phyloP scores from a whole-genome alignment of 306 rosid genomes.

The Sphenostylis stenocarpa region DNA sequence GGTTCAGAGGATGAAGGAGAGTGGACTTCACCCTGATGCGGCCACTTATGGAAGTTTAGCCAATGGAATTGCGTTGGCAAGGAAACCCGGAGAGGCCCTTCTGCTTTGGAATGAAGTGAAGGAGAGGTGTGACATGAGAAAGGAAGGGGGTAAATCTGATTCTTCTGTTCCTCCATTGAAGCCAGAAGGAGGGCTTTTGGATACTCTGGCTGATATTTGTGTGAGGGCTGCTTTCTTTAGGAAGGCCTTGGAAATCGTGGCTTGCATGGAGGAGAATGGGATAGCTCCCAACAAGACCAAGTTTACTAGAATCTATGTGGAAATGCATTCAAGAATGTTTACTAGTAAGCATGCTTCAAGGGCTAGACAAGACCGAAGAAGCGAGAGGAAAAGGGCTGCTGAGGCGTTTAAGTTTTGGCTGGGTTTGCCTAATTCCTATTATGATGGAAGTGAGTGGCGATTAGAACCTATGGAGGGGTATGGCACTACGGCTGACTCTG shows the following conservation, averaged over 20 bases:
- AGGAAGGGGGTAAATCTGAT: constrained; percentile 38
- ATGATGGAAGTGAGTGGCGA: constrained; percentile 97
- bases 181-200: constrained; percentile 91
- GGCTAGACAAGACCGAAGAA: constrained; percentile 90
- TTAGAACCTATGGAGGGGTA: constrained; percentile 72
- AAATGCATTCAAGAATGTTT: constrained; percentile 98
- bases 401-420: constrained; percentile 98
- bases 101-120: constrained; percentile 93
- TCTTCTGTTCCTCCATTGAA: constrained; percentile 64
- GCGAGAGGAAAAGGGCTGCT: constrained; percentile 92
- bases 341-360: constrained; percentile 94
- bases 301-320: constrained; percentile 90
- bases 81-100: constrained; percentile 97
- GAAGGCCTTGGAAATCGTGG: constrained; percentile 93
- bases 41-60: constrained; percentile 90
- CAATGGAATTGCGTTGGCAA: constrained; percentile 74
- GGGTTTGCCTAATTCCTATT: constrained; percentile 94
- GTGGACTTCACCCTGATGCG: constrained; percentile 71
- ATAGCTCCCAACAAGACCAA: constrained; percentile 93
- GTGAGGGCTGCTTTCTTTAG: constrained; percentile 94
- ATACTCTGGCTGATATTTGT: constrained; percentile 89
- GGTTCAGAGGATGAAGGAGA: constrained; percentile 77
- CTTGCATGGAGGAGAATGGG: constrained; percentile 97
- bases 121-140: constrained; percentile 63
- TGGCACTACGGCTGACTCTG: constrained; percentile 38